Conservation (phyloP, 257 asterid species). For the Ehretia macrophylla region DNA sequence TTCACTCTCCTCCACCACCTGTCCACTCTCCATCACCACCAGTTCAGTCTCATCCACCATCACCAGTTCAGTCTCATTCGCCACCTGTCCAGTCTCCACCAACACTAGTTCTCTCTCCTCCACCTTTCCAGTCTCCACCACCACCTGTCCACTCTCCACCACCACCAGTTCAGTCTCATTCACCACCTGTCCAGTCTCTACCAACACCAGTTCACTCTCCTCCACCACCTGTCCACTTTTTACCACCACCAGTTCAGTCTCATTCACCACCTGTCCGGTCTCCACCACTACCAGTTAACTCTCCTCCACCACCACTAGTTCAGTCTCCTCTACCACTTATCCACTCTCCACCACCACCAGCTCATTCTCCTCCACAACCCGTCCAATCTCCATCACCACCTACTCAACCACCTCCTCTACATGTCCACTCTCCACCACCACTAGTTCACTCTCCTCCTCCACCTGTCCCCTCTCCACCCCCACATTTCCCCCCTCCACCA, state of each 20-base stretch:
- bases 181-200: too few relatives aligned
- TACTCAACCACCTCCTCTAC: not conserved
- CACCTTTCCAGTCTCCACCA: not conserved
- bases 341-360: not conserved
- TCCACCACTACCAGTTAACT: not conserved
- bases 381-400: not conserved
- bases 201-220: too few relatives aligned
- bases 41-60: too few relatives aligned
- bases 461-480: not conserved
- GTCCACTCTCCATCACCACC: too few relatives aligned
- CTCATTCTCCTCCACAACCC: not conserved
- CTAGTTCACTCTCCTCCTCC: not conserved
- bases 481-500: not conserved
- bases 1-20: too few relatives aligned
- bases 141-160: not conserved
- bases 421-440: not conserved
- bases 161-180: too few relatives aligned
- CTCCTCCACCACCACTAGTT: constrained; percentile 5
- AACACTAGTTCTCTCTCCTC: too few relatives aligned
- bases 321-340: not conserved
- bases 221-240: not conserved
- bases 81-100: too few relatives aligned
- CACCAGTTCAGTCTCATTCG: too few relatives aligned
- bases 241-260: not conserved
- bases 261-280: not conserved